Evolutionary conservation across 192 early-diverging fungal species (phyloP).

Genomic region (Rhizophagus prolifer): DNA sequence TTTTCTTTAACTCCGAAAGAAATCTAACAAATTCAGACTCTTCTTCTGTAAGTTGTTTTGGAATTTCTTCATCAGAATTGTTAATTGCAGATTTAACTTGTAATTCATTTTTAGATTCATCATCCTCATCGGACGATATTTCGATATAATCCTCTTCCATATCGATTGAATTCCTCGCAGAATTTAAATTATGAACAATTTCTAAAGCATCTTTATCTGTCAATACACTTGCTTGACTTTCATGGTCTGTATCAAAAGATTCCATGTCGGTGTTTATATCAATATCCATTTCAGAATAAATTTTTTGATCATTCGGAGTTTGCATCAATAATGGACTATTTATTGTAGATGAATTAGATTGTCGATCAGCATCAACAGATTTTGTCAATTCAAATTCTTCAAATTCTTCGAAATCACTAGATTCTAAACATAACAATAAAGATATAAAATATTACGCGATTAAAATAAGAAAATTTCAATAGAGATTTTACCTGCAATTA

Average conservation of each 20-base stretch:
- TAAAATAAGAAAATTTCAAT: background rate
- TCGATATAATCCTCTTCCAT: background rate
- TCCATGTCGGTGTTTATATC: background rate
- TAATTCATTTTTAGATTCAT: conserved; percentile 27
- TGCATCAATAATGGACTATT: background rate
- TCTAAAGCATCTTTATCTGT: background rate
- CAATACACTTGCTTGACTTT: background rate
- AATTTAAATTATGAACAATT: background rate
- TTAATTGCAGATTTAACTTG: conserved; percentile 31
- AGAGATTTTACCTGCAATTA: background rate
- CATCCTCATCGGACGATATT: conserved; percentile 24
- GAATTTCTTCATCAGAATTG: conserved; percentile 48
- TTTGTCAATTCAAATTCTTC: background rate
- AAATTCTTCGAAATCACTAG: background rate
- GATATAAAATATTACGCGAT: background rate
- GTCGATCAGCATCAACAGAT: background rate
- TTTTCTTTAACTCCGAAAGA: conserved; percentile 46
- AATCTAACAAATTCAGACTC: conserved; percentile 68
- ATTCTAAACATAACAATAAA: background rate
- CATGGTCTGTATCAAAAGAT: background rate
- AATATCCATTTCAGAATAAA: background rate
- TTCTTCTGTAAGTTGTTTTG: conserved; percentile 48
- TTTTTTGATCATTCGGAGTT: background rate
- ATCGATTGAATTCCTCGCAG: background rate
- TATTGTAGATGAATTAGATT: background rate